These are phyloP conservation scores for Plasmodium knowlesi DNA, from an alignment of 169 alveolate species.

Conservation along the genomic window DNA sequence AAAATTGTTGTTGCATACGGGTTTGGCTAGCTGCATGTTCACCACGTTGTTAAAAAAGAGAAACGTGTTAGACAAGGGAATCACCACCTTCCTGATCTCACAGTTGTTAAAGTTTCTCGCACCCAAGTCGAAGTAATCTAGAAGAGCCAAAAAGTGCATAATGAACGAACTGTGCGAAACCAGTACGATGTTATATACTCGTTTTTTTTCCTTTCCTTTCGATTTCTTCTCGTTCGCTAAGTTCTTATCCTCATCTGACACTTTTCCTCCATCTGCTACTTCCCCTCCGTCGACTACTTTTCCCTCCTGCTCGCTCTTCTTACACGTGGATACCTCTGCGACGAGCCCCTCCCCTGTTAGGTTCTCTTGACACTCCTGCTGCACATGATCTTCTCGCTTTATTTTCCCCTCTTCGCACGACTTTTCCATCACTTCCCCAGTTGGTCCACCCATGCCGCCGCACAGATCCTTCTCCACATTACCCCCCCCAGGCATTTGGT, in stretches of 20 bases:
- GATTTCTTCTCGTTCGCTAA: not conserved
- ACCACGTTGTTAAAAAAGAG: slow-evolving; percentile 60
- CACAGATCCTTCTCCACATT: no score
- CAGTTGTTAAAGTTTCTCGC: slow-evolving; percentile 36
- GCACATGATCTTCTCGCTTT: not conserved
- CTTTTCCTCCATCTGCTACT: no score
- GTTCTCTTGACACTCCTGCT: not conserved
- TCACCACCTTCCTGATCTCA: slow-evolving; percentile 26
- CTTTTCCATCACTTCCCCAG: not conserved
- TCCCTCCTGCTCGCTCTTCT: not conserved
- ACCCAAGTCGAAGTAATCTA: slow-evolving; percentile 61
- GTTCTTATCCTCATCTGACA: not conserved
- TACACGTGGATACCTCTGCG: not conserved
- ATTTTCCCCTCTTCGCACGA: not conserved
- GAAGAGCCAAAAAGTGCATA: slow-evolving; percentile 26
- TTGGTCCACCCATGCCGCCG: no score
- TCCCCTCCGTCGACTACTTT: not conserved
- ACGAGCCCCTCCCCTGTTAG: no score
- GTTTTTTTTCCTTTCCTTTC: not conserved
- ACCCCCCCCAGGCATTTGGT: no score
- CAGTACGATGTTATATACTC: slow-evolving; percentile 30
- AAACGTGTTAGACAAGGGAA: slow-evolving; percentile 44
- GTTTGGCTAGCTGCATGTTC: slow-evolving; percentile 40
- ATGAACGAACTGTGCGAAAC: slow-evolving; percentile 74
- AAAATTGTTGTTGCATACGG: slow-evolving; percentile 10